Percentiles rank a stretch among this genome's conserved stretches.
Conservation (phyloP, 129 eudicot genomes). For the Scalesia atractyloides region DNA sequence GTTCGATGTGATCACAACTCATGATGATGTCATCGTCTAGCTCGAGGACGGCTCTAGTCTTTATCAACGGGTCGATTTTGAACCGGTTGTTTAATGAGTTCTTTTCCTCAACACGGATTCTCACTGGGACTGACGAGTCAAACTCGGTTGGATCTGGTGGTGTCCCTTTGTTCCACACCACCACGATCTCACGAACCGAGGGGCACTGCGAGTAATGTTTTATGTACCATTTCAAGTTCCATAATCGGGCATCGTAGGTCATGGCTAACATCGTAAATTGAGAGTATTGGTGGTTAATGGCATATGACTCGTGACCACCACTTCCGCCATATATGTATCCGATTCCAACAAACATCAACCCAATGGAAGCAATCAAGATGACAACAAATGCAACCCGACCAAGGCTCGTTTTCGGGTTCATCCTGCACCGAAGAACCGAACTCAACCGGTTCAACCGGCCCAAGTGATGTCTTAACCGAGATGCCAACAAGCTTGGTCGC, state of each 20-base stretch:
- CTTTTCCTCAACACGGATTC: slow-evolving; percentile 63
- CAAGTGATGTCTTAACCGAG: slow-evolving; percentile 41
- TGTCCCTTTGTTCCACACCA: slow-evolving; percentile 85
- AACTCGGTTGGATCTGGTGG: slow-evolving; percentile 59
- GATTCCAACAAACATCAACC: slow-evolving; percentile 53
- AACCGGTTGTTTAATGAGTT: slow-evolving; percentile 89
- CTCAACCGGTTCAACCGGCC: slow-evolving; percentile 55
- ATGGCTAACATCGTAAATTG: slow-evolving; percentile 78
- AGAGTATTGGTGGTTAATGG: slow-evolving; percentile 58
- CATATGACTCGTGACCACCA: slow-evolving; percentile 70
- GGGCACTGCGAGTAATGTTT: slow-evolving; percentile 82
- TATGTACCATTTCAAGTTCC: slow-evolving; percentile 80
- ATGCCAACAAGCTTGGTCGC: slow-evolving; percentile 35
- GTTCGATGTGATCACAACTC: slow-evolving; percentile 81
- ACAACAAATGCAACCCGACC: slow-evolving; percentile 48
- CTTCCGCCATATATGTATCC: slow-evolving; percentile 67
- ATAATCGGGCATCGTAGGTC: slow-evolving; percentile 88
- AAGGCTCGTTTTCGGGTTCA: slow-evolving; percentile 58
- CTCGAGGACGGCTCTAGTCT: slow-evolving; percentile 74
- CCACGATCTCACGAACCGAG: slow-evolving; percentile 85
- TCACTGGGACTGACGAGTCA: slow-evolving; percentile 76
- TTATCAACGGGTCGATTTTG: slow-evolving; percentile 54
- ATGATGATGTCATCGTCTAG: slow-evolving; percentile 92
- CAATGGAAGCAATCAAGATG: slow-evolving; percentile 35
- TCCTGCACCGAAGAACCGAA: slow-evolving; percentile 54